Evolutionary conservation across 257 asterid species (phyloP).

Genomic region (Catharanthus roseus): DNA sequence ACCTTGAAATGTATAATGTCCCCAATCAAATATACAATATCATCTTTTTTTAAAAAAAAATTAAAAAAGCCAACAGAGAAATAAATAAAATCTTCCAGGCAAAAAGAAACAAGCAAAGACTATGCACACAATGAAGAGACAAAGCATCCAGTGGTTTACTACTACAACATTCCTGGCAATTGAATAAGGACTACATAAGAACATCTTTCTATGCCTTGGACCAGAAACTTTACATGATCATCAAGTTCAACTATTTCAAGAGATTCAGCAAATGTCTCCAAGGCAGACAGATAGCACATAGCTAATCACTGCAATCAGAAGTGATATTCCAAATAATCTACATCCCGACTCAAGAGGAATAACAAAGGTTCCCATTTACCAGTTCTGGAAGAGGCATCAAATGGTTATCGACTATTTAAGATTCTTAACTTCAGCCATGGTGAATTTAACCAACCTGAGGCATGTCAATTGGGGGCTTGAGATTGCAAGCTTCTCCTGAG

Average conservation of each 20-base stretch:
- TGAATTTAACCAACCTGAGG: constrained; percentile 33
- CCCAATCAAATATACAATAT: too few relatives aligned
- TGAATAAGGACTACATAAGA: neutral
- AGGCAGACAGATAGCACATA: neutral
- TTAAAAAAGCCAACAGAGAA: too few relatives aligned
- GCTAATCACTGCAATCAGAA: neutral
- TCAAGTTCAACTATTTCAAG: neutral
- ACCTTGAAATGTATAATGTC: too few relatives aligned
- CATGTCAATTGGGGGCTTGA: constrained; percentile 26
- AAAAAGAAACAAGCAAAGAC: neutral
- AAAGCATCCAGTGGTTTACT: too few relatives aligned
- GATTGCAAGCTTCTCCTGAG: constrained; percentile 64
- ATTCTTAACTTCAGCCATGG: neutral
- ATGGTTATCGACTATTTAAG: neutral
- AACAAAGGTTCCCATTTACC: neutral
- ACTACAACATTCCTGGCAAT: neutral
- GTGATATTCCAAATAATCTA: neutral
- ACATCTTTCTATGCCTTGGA: neutral
- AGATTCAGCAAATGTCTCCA: neutral
- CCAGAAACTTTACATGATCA: neutral
- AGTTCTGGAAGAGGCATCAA: constrained; percentile 1
- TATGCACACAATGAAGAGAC: neutral
- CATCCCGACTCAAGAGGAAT: constrained; percentile 5
- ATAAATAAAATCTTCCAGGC: neutral
- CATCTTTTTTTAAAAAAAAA: too few relatives aligned